Evolutionary conservation across 371 early-diverging fungal genomes (phyloP).

Genomic region (Apophysomyces trapeziformis): DNA sequence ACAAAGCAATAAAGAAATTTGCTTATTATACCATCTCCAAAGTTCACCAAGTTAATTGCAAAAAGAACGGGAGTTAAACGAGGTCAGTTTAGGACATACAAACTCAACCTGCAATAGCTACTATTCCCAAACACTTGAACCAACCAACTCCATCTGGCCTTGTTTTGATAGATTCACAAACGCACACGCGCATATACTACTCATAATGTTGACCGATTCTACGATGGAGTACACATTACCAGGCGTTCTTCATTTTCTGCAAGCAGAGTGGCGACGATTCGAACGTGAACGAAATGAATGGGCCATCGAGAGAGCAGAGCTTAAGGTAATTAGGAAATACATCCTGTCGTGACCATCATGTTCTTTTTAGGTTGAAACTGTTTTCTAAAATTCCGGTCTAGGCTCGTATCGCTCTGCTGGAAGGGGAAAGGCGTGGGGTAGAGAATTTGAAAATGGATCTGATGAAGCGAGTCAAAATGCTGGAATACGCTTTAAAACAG

Average conservation of each 20-base stretch:
- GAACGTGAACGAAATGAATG: constrained; percentile 90
- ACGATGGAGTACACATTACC: constrained; percentile 74
- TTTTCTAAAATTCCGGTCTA: constrained; percentile 21
- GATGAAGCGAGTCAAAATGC: constrained; percentile 84
- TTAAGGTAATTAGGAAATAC: constrained; percentile 61
- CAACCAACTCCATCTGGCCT: not conserved
- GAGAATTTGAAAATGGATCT: constrained; percentile 81
- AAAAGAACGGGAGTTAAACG: not conserved
- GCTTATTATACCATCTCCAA: not conserved
- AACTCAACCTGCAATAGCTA: not conserved
- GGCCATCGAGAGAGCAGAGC: constrained; percentile 83
- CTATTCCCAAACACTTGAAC: not conserved
- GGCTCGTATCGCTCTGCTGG: constrained; percentile 79
- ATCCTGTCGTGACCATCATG: too few species aligned
- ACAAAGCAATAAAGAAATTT: not conserved
- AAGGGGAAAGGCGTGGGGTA: constrained; percentile 82
- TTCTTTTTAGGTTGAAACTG: not conserved
- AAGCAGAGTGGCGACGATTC: constrained; percentile 84
- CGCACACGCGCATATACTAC: not conserved
- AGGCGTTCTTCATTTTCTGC: constrained; percentile 82
- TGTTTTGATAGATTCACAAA: not conserved
- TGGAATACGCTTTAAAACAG: constrained; percentile 82
- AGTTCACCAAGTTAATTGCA: not conserved
- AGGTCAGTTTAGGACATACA: not conserved
- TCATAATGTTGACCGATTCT: constrained; percentile 32